Percentiles rank a stretch among this genome's conserved stretches.
phyloP scores from a whole-genome alignment of 352 stramenopile species.

The Phytophthora lateralis region DNA sequence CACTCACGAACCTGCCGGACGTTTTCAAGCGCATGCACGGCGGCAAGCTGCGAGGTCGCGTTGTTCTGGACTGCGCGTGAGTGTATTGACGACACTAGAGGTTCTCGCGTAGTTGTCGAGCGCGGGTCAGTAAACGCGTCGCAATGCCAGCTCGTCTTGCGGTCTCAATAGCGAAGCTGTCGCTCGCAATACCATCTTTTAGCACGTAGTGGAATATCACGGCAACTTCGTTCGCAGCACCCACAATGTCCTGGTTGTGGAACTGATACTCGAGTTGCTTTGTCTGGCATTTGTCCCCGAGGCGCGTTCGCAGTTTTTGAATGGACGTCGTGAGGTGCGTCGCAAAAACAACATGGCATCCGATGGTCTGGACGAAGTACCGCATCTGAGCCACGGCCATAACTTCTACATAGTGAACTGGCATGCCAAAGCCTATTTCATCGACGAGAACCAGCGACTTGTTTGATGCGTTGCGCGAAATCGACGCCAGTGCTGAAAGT shows the following conservation, averaged over 20 bases:
- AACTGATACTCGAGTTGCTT: conserved; percentile 38
- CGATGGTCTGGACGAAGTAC: conserved; percentile 32
- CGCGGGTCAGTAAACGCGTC: conserved; percentile 25
- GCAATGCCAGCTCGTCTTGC: conserved; percentile 29
- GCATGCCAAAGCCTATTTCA: conserved; percentile 51
- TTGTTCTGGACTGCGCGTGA: conserved; percentile 55
- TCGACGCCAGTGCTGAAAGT: conserved; percentile 32
- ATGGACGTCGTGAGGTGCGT: conserved; percentile 42
- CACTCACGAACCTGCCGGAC: conserved; percentile 41
- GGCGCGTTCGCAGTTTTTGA: conserved; percentile 15
- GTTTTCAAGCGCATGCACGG: conserved; percentile 51
- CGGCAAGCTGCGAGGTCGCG: conserved; percentile 41
- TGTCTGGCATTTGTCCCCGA: conserved; percentile 23
- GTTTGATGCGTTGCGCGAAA: conserved; percentile 32
- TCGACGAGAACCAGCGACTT: conserved; percentile 53
- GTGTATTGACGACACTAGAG: conserved; percentile 3
- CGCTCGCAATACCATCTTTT: conserved; percentile 38
- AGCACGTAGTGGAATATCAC: conserved; percentile 39
- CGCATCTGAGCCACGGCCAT: conserved; percentile 34
- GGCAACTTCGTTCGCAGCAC: background rate
- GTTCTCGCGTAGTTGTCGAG: conserved; percentile 3
- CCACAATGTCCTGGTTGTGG: background rate
- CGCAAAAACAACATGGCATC: conserved; percentile 44
- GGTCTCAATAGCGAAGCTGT: conserved; percentile 39
- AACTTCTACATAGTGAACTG: conserved; percentile 27